Conservation (phyloP, 2,329 filamentous ascomycete species). For the Ophiostoma sp. region DNA sequence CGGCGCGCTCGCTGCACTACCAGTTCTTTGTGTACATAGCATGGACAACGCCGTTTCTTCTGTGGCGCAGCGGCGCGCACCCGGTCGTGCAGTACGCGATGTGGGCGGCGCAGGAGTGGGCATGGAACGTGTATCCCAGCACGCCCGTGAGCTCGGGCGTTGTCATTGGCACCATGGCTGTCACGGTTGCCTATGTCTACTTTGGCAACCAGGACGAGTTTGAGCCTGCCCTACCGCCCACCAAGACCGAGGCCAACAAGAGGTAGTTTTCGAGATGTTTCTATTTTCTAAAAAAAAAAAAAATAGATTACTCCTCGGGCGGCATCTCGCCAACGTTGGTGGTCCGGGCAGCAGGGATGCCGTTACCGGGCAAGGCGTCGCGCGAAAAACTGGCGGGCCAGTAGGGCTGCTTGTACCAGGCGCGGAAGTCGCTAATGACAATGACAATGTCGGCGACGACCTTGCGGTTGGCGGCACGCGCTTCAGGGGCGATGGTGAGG, state of each 20-base stretch:
- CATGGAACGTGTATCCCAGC: constrained; percentile 93
- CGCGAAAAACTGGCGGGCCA: constrained; percentile 14
- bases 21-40: constrained; percentile 91
- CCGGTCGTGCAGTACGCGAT: constrained; percentile 61
- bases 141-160: constrained; percentile 49
- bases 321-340: constrained; percentile 82
- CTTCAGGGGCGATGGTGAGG: constrained; percentile 9
- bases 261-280: neutral
- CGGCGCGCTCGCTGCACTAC: constrained; percentile 85
- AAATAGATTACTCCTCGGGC: constrained; percentile 51
- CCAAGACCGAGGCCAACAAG: constrained; percentile 27
- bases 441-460: constrained; percentile 9
- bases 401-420: constrained; percentile 15
- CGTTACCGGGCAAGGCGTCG: constrained; percentile 11
- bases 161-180: constrained; percentile 66
- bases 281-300: neutral
- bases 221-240: constrained; percentile 26
- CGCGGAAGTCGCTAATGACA: constrained; percentile 13
- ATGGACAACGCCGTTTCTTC: constrained; percentile 80
- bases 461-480: constrained; percentile 5
- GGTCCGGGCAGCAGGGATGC: constrained; percentile 53
- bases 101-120: constrained; percentile 81
- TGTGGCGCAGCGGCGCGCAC: constrained; percentile 71
- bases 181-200: constrained; percentile 61
- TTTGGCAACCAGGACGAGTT: constrained; percentile 47